Conservation (phyloP, 2,329 filamentous ascomycete genomes). For the Aureobasidium uvarum region DNA sequence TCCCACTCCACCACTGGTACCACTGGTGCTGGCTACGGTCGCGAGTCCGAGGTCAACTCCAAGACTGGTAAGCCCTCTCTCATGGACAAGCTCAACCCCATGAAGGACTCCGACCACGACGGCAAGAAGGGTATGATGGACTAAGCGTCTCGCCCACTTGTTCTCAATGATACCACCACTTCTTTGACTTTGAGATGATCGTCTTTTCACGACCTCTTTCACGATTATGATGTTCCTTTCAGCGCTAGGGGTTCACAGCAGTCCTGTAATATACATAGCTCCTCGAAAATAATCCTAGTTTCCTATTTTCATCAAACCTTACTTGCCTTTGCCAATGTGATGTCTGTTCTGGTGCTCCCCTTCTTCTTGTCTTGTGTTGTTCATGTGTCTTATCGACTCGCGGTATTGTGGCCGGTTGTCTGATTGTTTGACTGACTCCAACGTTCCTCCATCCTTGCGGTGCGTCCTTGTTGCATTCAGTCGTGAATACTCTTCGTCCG, state of each 20-base stretch:
- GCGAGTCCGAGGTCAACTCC: constrained; percentile 21
- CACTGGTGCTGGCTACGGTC: constrained; percentile 17
- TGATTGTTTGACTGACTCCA: not conserved
- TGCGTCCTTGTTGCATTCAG: not conserved
- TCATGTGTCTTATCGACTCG: not conserved
- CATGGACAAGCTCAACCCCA: constrained; percentile 56
- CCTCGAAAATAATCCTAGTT: constrained; percentile 24
- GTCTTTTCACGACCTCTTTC: constrained; percentile 24
- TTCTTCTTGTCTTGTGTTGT: not conserved
- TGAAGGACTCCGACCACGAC: constrained; percentile 54
- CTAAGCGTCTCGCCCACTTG: constrained; percentile 35
- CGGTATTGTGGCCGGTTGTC: accelerated
- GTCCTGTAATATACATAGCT: constrained; percentile 24
- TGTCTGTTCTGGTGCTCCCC: not conserved
- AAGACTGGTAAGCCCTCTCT: constrained; percentile 47
- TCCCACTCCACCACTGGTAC: constrained; percentile 5
- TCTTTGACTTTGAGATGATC: constrained; percentile 24
- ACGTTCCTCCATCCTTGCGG: not conserved
- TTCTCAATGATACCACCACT: constrained; percentile 5
- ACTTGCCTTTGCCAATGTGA: not conserved
- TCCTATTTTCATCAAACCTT: constrained; percentile 5
- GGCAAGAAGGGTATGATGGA: constrained; percentile 57
- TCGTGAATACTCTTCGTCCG: too few species aligned
- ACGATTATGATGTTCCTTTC: constrained; percentile 26
- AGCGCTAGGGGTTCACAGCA: constrained; percentile 24